A percentile compares a stretch with the other conserved stretches of the same genome.
Evolutionary conservation across 2,329 filamentous ascomycete species (phyloP).

Genomic region (Triangularia verruculosa): DNA sequence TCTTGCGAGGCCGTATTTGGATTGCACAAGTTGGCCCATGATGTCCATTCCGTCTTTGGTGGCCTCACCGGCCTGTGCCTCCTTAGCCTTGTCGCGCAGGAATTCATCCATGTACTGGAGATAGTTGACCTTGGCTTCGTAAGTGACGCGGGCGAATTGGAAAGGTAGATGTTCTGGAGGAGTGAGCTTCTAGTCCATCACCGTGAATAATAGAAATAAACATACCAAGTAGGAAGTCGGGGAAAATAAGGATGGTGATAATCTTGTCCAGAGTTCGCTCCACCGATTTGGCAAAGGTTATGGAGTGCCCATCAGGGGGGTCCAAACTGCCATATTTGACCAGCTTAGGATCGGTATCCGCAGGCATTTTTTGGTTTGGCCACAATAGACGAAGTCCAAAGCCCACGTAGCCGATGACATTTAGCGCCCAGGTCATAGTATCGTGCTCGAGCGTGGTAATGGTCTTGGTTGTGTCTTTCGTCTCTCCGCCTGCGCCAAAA

Average conservation of each 20-base stretch:
- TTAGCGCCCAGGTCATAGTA: constrained; percentile 59
- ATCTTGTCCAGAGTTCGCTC: constrained; percentile 61
- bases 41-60: constrained; percentile 50
- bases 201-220: background rate
- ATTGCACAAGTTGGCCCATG: constrained; percentile 49
- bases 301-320: constrained; percentile 51
- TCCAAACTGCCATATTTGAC: constrained; percentile 48
- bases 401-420: constrained; percentile 64
- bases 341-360: constrained; percentile 42
- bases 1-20: constrained; percentile 36
- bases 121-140: constrained; percentile 60
- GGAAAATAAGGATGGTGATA: constrained; percentile 58
- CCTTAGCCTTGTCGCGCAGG: constrained; percentile 56
- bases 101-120: constrained; percentile 68
- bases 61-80: constrained; percentile 31
- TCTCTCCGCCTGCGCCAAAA: constrained; percentile 43
- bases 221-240: constrained; percentile 11
- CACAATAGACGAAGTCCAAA: constrained; percentile 63
- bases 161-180: constrained; percentile 45
- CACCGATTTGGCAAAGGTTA: constrained; percentile 65
- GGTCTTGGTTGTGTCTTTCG: constrained; percentile 41
- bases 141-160: constrained; percentile 49
- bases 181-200: background rate
- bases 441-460: constrained; percentile 59
- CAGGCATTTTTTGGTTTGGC: constrained; percentile 57